Percentiles rank a stretch among this genome's conserved stretches.
These are phyloP conservation scores for Lepiota brunneoincarnata DNA, from an alignment of 768 basidiomycete species.

Conservation along the genomic window DNA sequence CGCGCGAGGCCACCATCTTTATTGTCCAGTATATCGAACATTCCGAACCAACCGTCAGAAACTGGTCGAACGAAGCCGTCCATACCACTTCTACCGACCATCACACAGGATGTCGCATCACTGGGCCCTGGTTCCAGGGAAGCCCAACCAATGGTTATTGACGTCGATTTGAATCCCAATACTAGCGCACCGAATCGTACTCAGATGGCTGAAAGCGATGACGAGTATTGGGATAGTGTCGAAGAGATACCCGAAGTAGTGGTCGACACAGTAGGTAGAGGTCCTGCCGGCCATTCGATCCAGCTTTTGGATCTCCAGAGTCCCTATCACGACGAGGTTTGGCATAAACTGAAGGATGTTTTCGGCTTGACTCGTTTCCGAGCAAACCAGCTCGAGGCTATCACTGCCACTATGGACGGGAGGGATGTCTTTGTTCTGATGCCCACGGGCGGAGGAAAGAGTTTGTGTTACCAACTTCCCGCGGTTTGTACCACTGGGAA, in stretches of 20 bases:
- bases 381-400: constrained; percentile 82
- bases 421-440: constrained; percentile 92
- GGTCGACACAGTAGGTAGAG: constrained; percentile 22
- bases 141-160: background rate
- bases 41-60: background rate
- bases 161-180: constrained; percentile 19
- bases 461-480: constrained; percentile 87
- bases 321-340: constrained; percentile 48
- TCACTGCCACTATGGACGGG: constrained; percentile 74
- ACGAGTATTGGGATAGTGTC: constrained; percentile 44
- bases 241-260: constrained; percentile 33
- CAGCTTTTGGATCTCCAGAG: constrained; percentile 7
- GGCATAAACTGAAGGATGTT: constrained; percentile 45
- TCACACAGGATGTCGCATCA: background rate
- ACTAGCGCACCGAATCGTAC: background rate
- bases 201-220: constrained; percentile 33
- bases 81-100: background rate
- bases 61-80: no score
- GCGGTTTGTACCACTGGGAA: constrained; percentile 73
- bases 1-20: no score
- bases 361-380: constrained; percentile 76
- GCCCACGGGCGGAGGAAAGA: constrained; percentile 95
- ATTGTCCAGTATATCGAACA: background rate
- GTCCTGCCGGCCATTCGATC: constrained; percentile 7
- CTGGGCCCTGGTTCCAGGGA: background rate